Base-by-base conservation (phyloP, 305 asterid species). In the Fraxinus angustifolia region DNA sequence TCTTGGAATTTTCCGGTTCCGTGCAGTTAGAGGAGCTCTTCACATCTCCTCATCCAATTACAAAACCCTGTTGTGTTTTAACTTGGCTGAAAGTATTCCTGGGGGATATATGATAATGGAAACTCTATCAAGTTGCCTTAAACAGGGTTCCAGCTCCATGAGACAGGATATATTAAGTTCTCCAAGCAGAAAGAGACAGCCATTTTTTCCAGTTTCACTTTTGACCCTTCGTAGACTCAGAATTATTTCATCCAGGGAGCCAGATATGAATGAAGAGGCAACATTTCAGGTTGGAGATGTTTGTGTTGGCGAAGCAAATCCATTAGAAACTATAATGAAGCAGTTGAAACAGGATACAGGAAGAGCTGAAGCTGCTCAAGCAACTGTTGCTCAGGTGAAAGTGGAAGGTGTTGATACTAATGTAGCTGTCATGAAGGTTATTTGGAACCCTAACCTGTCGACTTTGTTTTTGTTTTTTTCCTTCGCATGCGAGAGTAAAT, bases 61-160 rank as follows among this genome's bases (percentile, higher is more conserved):
- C 85, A 93, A 89, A 91, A 91, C 97, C 58, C 76, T 92, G 75
- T 89, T 94, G 87, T 94, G 97, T 88, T 94, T 92, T 87, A 94
- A 94, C 91, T 92, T 94, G 92, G 97, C 97, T 76, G 97, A 94
- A 89, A 93, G 94, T 86, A 93, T 94, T 84, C 98, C 98, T 33
- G 92, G 97, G 17, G 98, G 98, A 83, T 96, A 94, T 88, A 80
- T 87, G 85, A 92, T 94, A 82, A 85, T 92, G 89, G 93, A 91
- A 86, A 89, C 91, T 73, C 84, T 94, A 77, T 87, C 94, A 45
- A 87, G 88, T 83, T 94, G 91, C 56, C 83, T 92, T 84, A 78
- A 84, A 73, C 86, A 87, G 85, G 88, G 82, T 83, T 82, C 89
- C 56, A 62, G 79, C 74, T 70, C 85, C 76, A 86, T 83, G 6